Evolutionary conservation across 2,329 filamentous ascomycete species (phyloP), one percentile per base, ranked within the genome.

Genomic region (Sclerotinia minor): DNA sequence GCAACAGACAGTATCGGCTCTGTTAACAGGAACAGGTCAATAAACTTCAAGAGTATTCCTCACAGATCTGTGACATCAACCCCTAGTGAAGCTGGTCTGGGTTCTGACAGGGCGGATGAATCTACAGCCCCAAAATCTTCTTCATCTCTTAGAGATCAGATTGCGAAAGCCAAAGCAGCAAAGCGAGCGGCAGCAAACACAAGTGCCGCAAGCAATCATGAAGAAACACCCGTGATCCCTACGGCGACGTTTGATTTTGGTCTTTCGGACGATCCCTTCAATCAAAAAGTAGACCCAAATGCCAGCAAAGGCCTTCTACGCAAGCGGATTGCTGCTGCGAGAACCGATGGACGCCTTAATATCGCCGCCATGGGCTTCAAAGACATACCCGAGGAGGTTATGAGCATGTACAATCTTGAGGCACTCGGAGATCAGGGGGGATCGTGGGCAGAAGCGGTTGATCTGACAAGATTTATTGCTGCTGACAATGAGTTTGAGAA

Each of bases 381-480:
- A 69, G 84, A 90, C 68, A 90, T 99, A 4, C 95, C 95, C 0
- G 79, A 85, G 1, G 92, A 96, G 75, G 91, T 98, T 0, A 81
- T 96, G 79, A 87, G 88, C 66, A 98, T 98, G 94, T 98, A 97
- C 77, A 91, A 93, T 73, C 82, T 92, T 24, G 88, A 93, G 65
- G 84, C 85, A 1, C 83, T 88, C 67, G 86, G 89, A 49, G 83
- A 82, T 17, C 81, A 84, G 29, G 87, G 85, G 47, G 85, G 88
- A 15, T 87, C 89, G 45, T 98, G 95, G 95, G 93, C 93, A 2
- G 94, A 98, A 78, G 90, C 91, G 69, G 92, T 98, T 15, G 94
- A 98, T 76, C 80, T 98, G 57, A 90, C 89, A 0, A 88, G 90
- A 69, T 88, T 98, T 61, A 87, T 95, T 71, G 93, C 91, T 7